Base-by-base conservation (phyloP, 176 grass and related monocot species). In the Lolium multiflorum region DNA sequence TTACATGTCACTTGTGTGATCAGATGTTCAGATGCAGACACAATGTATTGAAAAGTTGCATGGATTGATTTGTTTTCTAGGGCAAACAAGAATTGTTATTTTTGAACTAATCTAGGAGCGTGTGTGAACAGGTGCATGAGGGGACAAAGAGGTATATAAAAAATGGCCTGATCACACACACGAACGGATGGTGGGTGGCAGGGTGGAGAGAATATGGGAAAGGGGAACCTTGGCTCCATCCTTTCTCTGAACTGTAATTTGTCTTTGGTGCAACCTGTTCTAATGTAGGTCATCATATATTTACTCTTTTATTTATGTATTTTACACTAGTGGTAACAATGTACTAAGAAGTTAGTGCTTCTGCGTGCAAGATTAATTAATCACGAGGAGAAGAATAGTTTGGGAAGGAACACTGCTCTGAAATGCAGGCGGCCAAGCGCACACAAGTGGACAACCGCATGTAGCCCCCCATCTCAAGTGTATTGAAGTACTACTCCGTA, bases 161-260 rank as follows among this genome's bases (percentile, higher is more conserved):
- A 80, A 80, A 15, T 83, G 11, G 35, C 28, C 15, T 49, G 18
- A 76, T 81, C 58, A 26, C 62, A 13, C 51, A 39, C 88, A 86
- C 71, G 78, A 82, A 86, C 43, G 88, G 88, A 39, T 61, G 63
- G 63, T 66, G 50, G 50, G 41, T 69, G 77, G 77, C 61, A 68
- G 50, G 35, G 63, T 35, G 0, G 82, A 90, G 88, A 82, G 88
- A 90, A 90, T 86, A 85, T 86, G 70, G 83, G 88, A 82, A 86
- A 71, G 35, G 83, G 56, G 26, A 68, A 89, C 1, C 62, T 90
- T 86, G 83, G 61, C 83, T 48, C 11, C 3, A 26, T 81, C 77
- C 87, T 55, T 51, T n/a, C 78, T 49, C 47, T 86, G 82, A 86
- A 85, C 78, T 77, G 61, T 86, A 85, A 70, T 62, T 86, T 90